A percentile compares a stretch with the other conserved stretches of the same genome.
These are phyloP conservation scores for Orbilia oligospora DNA, from an alignment of 2,329 filamentous ascomycete species.

Conservation along the genomic window DNA sequence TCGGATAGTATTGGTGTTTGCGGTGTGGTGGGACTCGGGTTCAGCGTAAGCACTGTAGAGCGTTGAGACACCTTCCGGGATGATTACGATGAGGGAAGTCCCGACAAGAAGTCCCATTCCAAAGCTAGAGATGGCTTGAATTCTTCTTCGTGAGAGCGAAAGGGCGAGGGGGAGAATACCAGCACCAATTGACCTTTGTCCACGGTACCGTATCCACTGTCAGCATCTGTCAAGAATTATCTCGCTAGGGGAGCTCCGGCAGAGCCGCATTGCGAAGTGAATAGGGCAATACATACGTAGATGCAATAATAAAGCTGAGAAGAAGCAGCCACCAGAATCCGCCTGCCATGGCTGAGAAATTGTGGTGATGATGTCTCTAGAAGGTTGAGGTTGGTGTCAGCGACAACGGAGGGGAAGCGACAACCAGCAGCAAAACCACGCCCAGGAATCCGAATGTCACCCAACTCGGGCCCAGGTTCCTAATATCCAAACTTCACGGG, in stretches of 20 bases:
- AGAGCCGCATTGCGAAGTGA: slow-evolving; percentile 11
- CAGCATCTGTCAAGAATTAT: not conserved
- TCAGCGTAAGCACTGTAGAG: slow-evolving; percentile 75
- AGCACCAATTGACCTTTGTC: slow-evolving; percentile 85
- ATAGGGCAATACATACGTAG: slow-evolving; percentile 39
- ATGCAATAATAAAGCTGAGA: slow-evolving; percentile 52
- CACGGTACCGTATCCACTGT: too few relatives aligned
- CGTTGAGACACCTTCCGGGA: slow-evolving; percentile 95
- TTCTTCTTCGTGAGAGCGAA: slow-evolving; percentile 85
- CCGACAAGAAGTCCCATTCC: slow-evolving; percentile 95
- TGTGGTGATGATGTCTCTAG: slow-evolving; percentile 14
- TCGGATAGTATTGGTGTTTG: slow-evolving; percentile 56
- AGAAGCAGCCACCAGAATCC: slow-evolving; percentile 60
- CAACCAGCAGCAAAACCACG: slow-evolving; percentile 3
- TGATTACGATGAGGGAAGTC: slow-evolving; percentile 95
- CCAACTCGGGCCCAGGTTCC: not conserved
- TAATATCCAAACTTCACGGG: slow-evolving; percentile 34
- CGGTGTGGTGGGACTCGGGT: slow-evolving; percentile 65
- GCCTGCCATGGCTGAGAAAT: slow-evolving; percentile 40
- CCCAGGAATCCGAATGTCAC: not conserved
- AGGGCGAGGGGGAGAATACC: slow-evolving; percentile 92
- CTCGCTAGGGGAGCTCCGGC: slow-evolving; percentile 61
- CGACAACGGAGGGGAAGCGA: slow-evolving; percentile 9
- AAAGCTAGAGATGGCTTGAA: slow-evolving; percentile 90
- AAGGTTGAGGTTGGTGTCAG: not conserved